A percentile compares a stretch with the other conserved stretches of the same genome.
Evolutionary conservation across 148 eudicot species (phyloP).

Genomic region (Amaranthus palmeri): DNA sequence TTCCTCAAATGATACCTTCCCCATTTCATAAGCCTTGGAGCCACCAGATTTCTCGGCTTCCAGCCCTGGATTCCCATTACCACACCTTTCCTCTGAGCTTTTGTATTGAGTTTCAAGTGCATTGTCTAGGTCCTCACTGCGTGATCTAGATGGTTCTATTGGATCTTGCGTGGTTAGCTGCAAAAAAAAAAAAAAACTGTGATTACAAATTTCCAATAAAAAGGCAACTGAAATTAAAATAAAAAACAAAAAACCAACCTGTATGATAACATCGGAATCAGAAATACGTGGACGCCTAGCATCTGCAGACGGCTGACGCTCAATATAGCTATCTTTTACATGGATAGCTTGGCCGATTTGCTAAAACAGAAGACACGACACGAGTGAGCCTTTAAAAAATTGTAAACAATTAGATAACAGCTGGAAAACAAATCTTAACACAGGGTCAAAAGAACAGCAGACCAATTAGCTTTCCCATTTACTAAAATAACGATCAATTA

Average conservation of each 20-base stretch:
- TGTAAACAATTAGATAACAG: neutral
- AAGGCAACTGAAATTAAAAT: neutral
- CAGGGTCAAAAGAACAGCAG: neutral
- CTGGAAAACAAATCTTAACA: neutral
- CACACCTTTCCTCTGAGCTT: conserved; percentile 5
- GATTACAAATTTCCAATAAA: neutral
- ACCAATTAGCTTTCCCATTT: neutral
- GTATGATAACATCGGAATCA: conserved; percentile 29
- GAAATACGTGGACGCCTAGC: conserved; percentile 18
- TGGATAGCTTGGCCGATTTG: conserved; percentile 30
- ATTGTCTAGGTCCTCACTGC: conserved; percentile 10
- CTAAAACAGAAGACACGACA: conserved; percentile 17
- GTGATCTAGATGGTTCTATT: conserved; percentile 14
- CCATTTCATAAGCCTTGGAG: conserved; percentile 5
- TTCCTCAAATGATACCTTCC: neutral
- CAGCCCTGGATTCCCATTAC: neutral
- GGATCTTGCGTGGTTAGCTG: conserved; percentile 23
- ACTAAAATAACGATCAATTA: neutral
- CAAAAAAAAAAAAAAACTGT: conserved; percentile 15
- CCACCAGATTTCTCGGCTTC: neutral
- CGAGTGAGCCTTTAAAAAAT: conserved; percentile 8
- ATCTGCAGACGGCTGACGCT: conserved; percentile 29
- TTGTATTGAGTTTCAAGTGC: conserved; percentile 3
- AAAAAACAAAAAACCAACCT: conserved; percentile 14
- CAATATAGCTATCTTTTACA: conserved; percentile 22